A percentile compares a stretch with the other conserved stretches of the same genome.
Conservation (phyloP, 441 rosid species). For the Macaranga tanarius region DNA sequence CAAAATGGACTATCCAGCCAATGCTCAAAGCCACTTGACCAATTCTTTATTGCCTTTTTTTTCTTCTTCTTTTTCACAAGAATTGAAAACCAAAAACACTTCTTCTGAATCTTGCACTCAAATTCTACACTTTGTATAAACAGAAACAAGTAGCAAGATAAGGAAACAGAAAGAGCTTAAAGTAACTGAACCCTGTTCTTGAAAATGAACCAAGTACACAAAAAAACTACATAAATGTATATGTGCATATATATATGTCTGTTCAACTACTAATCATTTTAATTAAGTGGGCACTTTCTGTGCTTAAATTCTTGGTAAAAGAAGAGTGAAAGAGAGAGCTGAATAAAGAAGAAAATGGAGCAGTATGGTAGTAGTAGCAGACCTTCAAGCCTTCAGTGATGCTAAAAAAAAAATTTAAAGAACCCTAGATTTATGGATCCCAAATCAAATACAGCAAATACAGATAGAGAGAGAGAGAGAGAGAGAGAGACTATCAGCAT, state of each 20-base stretch:
- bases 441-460: slow-evolving; percentile 6
- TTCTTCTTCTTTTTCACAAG: not conserved
- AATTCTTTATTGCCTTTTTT: not conserved
- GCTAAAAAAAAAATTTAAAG: slow-evolving; percentile 13
- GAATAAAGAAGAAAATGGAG: slow-evolving; percentile 1
- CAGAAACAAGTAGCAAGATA: not conserved
- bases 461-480: slow-evolving; percentile 16
- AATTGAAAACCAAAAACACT: not conserved
- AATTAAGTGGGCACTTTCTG: slow-evolving; percentile 26
- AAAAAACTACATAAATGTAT: not conserved
- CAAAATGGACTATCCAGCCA: not conserved
- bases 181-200: slow-evolving; percentile 25
- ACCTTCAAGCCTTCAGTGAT: too few species aligned
- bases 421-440: slow-evolving; percentile 53
- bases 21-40: slow-evolving; percentile 6
- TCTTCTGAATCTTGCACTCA: too few species aligned
- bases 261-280: slow-evolving; percentile 36
- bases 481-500: too few species aligned
- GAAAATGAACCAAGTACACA: not conserved
- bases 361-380: not conserved
- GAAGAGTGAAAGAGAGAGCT: slow-evolving; percentile 14
- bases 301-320: slow-evolving; percentile 25
- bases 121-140: not conserved
- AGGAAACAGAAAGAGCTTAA: not conserved
- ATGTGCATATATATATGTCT: slow-evolving; percentile 21